Base-by-base conservation (phyloP, 371 early-diverging fungal species). In the Nematocida sp. region DNA sequence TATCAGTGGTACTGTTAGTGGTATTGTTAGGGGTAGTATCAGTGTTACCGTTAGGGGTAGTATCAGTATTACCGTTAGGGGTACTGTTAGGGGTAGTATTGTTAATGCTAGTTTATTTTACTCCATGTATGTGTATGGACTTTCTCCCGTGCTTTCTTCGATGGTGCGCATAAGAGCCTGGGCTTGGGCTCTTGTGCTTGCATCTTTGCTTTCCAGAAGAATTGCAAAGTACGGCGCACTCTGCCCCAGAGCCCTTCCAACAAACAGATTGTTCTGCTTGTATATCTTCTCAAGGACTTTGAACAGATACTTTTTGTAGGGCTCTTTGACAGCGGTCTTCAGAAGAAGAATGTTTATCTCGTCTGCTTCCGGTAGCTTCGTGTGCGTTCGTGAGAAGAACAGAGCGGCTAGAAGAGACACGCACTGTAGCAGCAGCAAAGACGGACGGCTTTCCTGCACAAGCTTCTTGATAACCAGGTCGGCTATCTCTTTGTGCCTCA, bases 201-300 rank as follows among this genome's bases (percentile, higher is more conserved):
- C n/a, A 31, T 57, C 29, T 37, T 58, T 58, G 3, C 25, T 31
- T 32, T 70, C 74, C 48, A 70, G 48, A 1, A 70, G 60, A 62
- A 70, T 21, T 17, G 74, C 56, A 29, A 70, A 70, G 74, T 70
- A 70, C 60, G 74, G 74, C 5, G 74, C 62, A 40, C 74, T 70
- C 46, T 70, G 74, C 36, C 60, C 60, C 5, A 70, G 74, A 25
- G 60, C n/a, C 21, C 74, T 46, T 21, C 32, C 34, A 4, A 51
- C 60, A 38, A 70, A 70, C 0, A 15, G 17, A 7, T 40, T 37
- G 51, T 58, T 49, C 49, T n/a, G 34, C 7, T 38, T 21, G 74
- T 70, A 70, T 11, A 51, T 60, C 40, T 49, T 57, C 17, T 37
- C 13, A 17, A 70, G 74, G 1, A 41, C 46, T 4, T 4, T 29